Evolutionary conservation across 345 rosid genomes (phyloP), one percentile per base, ranked within the genome.

Genomic region (Ailanthus altissimus): DNA sequence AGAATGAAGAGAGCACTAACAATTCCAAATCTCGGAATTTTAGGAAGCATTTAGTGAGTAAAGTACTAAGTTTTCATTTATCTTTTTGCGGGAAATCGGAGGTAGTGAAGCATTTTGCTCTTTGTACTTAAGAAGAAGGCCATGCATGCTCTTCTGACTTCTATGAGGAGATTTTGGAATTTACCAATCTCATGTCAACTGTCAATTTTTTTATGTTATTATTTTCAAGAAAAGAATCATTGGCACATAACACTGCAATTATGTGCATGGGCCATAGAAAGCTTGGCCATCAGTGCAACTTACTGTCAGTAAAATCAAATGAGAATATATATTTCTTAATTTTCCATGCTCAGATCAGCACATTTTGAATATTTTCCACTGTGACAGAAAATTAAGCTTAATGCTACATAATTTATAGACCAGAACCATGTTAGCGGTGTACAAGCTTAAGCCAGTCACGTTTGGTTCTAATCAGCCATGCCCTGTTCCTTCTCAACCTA

Each of bases 151-250:
- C 57, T 70, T 71, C 11, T n/a, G n/a, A n/a, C n/a, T n/a, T n/a
- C n/a, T 6, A 25, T 32, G 75, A 70, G 51, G 70, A 74, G 69
- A 64, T 82, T 69, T 78, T 50, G 76, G 58, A 67, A 42, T 23
- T 36, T 38, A 10, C 42, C 42, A 26, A 69, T 50, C 6, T 18
- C 56, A 50, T 50, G 45, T 69, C 32, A 43, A 42, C 28, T 21
- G 36, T n/a, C 23, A 11, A 43, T 45, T 67, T 32, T 13, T 43
- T 23, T n/a, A 23, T n/a, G 20, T n/a, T 42, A 28, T 43, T 45
- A 5, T 11, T 23, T 45, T 50, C 70, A 21, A 67, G 70, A 45
- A 32, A 66, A 46, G 28, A 62, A n/a, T 42, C n/a, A 1, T 26
- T 18, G 40, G n/a, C n/a, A n/a, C n/a, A n/a, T n/a, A n/a, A n/a